A percentile compares a stretch with the other conserved stretches of the same genome.
Conservation (phyloP, 805 yeast species). For the Metahyphopichia silvanorum region DNA sequence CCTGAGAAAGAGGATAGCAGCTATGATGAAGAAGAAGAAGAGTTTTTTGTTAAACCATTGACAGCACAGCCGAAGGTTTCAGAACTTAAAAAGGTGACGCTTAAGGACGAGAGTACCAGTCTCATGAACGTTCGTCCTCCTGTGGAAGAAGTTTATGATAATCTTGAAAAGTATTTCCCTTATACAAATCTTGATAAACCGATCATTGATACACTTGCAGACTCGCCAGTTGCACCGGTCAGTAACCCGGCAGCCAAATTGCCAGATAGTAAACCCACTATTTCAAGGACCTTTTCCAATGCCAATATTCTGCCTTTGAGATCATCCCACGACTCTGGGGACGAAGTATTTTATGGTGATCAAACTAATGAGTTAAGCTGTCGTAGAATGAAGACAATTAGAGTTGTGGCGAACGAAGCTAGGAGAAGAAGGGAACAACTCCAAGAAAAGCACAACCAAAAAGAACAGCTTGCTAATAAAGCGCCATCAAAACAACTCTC, state of each 20-base stretch:
- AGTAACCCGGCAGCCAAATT: slow-evolving; percentile 1
- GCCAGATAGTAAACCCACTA: slow-evolving; percentile 25
- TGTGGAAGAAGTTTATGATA: slow-evolving; percentile 87
- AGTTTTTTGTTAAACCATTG: slow-evolving; percentile 53
- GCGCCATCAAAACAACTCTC: slow-evolving; percentile 15
- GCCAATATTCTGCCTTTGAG: slow-evolving; percentile 37
- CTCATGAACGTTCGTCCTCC: slow-evolving; percentile 83
- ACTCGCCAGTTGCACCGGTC: slow-evolving; percentile 42
- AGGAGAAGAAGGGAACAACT: slow-evolving; percentile 26
- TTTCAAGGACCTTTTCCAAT: slow-evolving; percentile 42
- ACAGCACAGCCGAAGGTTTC: slow-evolving; percentile 2
- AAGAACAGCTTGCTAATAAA: background rate
- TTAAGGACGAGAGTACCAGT: slow-evolving; percentile 6
- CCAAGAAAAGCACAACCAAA: background rate
- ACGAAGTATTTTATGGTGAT: slow-evolving; percentile 35
- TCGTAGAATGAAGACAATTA: slow-evolving; percentile 81
- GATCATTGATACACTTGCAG: slow-evolving; percentile 67
- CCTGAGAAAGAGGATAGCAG: slow-evolving; percentile 4
- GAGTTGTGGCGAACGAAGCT: slow-evolving; percentile 93
- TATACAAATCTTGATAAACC: slow-evolving; percentile 89
- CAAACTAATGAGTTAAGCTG: slow-evolving; percentile 38
- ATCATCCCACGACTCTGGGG: slow-evolving; percentile 26
- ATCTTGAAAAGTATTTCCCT: slow-evolving; percentile 90
- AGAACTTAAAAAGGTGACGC: background rate
- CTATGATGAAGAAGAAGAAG: slow-evolving; percentile 40